These are phyloP conservation scores for Sarcocystis neurona DNA, from an alignment of 169 alveolate species.

Conservation along the genomic window DNA sequence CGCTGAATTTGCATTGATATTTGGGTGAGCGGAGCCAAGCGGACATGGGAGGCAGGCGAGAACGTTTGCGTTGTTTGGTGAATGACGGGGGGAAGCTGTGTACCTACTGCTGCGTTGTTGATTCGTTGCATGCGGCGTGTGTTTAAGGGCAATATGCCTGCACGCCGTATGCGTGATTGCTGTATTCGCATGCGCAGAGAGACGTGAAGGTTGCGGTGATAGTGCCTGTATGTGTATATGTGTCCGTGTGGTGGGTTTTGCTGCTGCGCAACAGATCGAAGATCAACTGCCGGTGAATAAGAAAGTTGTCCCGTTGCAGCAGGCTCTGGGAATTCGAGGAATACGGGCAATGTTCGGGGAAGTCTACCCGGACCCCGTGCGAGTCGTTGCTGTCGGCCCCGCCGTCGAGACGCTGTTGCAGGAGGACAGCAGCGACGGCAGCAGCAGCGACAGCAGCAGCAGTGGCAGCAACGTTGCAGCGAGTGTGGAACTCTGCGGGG, in stretches of 20 bases:
- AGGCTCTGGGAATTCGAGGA: constrained; percentile 69
- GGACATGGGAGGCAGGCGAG: too few species aligned
- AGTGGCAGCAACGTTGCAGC: constrained; percentile 62
- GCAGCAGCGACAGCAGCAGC: constrained; percentile 53
- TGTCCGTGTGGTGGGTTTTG: neutral
- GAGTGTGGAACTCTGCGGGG: constrained; percentile 91
- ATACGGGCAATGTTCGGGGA: constrained; percentile 88
- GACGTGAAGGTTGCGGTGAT: neutral
- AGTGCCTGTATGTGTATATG: neutral
- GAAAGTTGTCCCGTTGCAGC: constrained; percentile 61
- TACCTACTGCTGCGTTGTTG: too few species aligned
- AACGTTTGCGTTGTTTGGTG: too few species aligned
- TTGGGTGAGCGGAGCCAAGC: too few species aligned
- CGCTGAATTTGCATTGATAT: too few species aligned
- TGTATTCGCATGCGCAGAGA: too few species aligned
- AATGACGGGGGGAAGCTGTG: too few species aligned
- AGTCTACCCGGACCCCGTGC: constrained; percentile 90
- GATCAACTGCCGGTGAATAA: constrained; percentile 55
- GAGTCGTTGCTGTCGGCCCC: constrained; percentile 88
- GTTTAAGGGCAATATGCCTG: too few species aligned
- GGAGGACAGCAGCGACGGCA: constrained; percentile 26
- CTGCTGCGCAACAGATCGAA: constrained; percentile 18
- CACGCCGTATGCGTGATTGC: too few species aligned
- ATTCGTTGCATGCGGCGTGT: too few species aligned
- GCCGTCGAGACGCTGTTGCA: constrained; percentile 70